These are phyloP conservation scores for Collybia sordida DNA, from an alignment of 768 basidiomycete genomes.

Conservation along the genomic window DNA sequence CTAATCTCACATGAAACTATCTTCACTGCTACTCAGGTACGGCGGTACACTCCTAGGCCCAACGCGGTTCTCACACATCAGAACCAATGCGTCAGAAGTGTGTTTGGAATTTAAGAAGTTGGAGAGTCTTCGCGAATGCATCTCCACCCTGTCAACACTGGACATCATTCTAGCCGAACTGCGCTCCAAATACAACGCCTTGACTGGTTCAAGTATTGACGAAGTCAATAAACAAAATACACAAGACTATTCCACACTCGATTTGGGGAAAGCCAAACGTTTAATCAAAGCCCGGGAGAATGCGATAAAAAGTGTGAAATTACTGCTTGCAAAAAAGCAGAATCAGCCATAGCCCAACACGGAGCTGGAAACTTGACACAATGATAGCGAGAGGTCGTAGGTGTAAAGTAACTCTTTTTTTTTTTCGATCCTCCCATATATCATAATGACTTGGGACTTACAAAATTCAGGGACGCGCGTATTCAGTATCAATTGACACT, in stretches of 20 bases:
- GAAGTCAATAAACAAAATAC: background rate
- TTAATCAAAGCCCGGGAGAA: slow-evolving; percentile 70
- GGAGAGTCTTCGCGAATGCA: slow-evolving; percentile 66
- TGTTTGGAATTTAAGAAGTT: slow-evolving; percentile 64
- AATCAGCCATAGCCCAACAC: no score
- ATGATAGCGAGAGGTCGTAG: no score
- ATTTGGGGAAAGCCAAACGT: slow-evolving; percentile 63
- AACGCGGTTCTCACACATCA: slow-evolving; percentile 73
- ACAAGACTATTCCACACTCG: slow-evolving; percentile 52
- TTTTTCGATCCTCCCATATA: no score
- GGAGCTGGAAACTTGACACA: no score
- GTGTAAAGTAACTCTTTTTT: no score
- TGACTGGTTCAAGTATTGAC: no score
- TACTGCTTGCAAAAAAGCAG: slow-evolving; percentile 45
- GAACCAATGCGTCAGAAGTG: slow-evolving; percentile 72
- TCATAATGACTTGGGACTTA: no score
- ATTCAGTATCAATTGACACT: no score
- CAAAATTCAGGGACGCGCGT: no score
- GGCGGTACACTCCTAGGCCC: slow-evolving; percentile 83
- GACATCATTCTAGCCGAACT: slow-evolving; percentile 62
- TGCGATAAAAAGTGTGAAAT: slow-evolving; percentile 62
- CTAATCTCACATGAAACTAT: background rate
- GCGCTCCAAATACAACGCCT: slow-evolving; percentile 41
- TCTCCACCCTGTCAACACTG: slow-evolving; percentile 54
- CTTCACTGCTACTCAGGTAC: slow-evolving; percentile 48